Conservation (phyloP, 306 rosid genomes). For the Prunus mongolica region DNA sequence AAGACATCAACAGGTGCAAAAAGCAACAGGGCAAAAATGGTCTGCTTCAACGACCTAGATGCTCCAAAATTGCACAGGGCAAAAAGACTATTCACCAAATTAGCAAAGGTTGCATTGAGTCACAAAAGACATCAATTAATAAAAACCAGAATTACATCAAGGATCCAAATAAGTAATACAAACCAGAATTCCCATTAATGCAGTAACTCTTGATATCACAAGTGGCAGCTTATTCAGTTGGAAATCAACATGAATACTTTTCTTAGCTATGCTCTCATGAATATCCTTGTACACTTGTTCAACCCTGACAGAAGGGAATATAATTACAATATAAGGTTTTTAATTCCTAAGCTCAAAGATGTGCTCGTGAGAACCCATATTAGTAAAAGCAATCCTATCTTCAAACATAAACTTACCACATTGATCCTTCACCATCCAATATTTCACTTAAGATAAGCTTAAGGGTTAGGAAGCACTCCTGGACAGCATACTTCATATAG, state of each 20-base stretch:
- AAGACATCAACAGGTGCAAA: background rate
- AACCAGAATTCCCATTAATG: conserved; percentile 91
- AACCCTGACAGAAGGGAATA: conserved; percentile 55
- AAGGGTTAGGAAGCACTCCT: conserved; percentile 71
- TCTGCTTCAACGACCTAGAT: background rate
- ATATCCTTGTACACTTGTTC: conserved; percentile 67
- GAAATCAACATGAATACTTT: conserved; percentile 38
- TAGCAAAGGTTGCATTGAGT: background rate
- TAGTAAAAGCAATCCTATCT: conserved; percentile 2
- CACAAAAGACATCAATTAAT: conserved; percentile 5
- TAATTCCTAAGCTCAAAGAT: background rate
- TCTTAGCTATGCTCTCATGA: conserved; percentile 40
- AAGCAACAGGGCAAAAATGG: background rate
- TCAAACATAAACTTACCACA: conserved; percentile 53
- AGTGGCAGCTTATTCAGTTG: conserved; percentile 64
- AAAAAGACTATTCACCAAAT: background rate
- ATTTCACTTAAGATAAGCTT: conserved; percentile 63
- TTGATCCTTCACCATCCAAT: conserved; percentile 72
- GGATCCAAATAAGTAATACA: conserved; percentile 21
- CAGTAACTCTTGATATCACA: conserved; percentile 83
- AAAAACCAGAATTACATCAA: conserved; percentile 1
- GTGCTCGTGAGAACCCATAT: background rate
- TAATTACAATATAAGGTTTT: conserved; percentile 19
- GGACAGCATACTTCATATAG: conserved; percentile 90
- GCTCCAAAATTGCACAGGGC: background rate